Evolutionary conservation across 2,329 filamentous ascomycete species (phyloP).

Genomic region (Arthrocladium fulminans): DNA sequence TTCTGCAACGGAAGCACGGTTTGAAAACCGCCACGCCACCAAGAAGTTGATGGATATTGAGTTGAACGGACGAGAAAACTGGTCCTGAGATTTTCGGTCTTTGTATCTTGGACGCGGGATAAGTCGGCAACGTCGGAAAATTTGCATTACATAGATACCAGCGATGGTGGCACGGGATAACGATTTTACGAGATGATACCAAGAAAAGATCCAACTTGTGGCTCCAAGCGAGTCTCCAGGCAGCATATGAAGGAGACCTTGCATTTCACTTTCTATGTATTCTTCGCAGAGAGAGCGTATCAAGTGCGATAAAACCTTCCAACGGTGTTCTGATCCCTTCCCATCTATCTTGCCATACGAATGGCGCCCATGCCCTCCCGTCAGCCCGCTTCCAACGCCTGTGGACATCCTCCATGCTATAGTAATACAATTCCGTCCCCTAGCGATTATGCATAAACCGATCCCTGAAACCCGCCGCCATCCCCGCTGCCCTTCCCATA

Average conservation of each 20-base stretch:
- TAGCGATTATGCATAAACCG: slow-evolving; percentile 20
- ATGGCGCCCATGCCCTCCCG: too few relatives aligned
- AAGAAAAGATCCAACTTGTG: too few relatives aligned
- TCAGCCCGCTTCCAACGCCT: background rate
- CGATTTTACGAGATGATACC: background rate
- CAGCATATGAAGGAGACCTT: background rate
- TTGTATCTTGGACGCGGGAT: background rate
- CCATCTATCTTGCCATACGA: too few relatives aligned
- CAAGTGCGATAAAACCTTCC: too few relatives aligned
- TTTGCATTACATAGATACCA: background rate
- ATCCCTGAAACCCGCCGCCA: slow-evolving; percentile 21
- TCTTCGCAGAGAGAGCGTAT: too few relatives aligned
- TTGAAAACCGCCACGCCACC: too few relatives aligned
- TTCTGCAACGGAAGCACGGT: too few relatives aligned
- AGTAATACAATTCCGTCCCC: background rate
- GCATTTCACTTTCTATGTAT: background rate
- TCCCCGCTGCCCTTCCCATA: slow-evolving; percentile 12
- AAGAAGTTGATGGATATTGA: background rate
- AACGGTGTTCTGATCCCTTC: too few relatives aligned
- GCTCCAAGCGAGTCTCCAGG: too few relatives aligned
- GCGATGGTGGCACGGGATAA: background rate
- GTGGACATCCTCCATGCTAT: background rate
- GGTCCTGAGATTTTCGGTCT: background rate
- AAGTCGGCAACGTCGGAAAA: background rate
- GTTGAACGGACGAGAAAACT: background rate